Conservation (phyloP, 306 rosid genomes). For the cucumber (Cucumis sativus) region Cucumber_9930_V3 NC_026656.2:3175001-3175500, state of each 20-base stretch:
- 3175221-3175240: conserved; percentile 75
- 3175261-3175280: conserved; percentile 48
- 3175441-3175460: conserved; percentile 85
- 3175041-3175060: conserved; percentile 85
- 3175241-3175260: conserved; percentile 74
- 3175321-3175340: conserved; percentile 41
- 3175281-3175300: conserved; percentile 46
- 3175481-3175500: conserved; percentile 45
- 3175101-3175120: neutral
- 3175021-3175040: conserved; percentile 85
- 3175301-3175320: conserved; percentile 42
- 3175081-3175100: conserved; percentile 56
- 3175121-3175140: neutral
- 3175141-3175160: neutral
- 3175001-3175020: conserved; percentile 64
- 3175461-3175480: conserved; percentile 47
- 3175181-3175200: neutral
- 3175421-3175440: conserved; percentile 61
- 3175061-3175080: conserved; percentile 60
- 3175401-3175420: conserved; percentile 53
- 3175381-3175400: conserved; percentile 59
- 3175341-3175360: conserved; percentile 65
- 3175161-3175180: neutral
- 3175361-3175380: conserved; percentile 55
- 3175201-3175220: conserved; percentile 33